Conservation (phyloP, 2,329 filamentous ascomycete genomes). For the Cercospora berteroae region DNA sequence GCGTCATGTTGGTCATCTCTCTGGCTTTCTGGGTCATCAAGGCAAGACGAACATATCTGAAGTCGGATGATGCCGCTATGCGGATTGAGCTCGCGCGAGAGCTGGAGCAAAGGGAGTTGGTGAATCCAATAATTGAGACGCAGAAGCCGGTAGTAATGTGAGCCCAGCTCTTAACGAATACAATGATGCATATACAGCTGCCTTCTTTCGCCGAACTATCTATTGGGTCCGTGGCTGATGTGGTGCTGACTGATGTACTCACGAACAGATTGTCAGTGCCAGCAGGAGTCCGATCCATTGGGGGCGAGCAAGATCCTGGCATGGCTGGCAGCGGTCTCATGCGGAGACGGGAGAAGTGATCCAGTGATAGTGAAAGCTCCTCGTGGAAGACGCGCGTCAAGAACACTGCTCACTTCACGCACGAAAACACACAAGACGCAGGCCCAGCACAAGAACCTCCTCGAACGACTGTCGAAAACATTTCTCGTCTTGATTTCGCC, state of each 20-base stretch:
- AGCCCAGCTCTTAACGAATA: background rate
- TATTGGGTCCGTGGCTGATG: background rate
- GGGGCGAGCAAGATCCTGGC: background rate
- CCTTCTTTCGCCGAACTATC: background rate
- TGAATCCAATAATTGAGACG: background rate
- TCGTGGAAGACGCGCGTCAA: background rate
- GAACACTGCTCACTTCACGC: background rate
- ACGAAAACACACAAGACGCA: background rate
- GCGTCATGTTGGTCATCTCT: constrained; percentile 53
- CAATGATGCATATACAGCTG: background rate
- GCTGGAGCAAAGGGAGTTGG: constrained; percentile 9
- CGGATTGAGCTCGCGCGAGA: constrained; percentile 24
- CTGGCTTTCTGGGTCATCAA: constrained; percentile 53
- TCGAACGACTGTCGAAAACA: background rate
- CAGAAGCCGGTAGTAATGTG: background rate
- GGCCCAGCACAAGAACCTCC: background rate
- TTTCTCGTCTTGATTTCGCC: background rate
- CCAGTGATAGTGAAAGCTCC: background rate
- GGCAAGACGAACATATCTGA: constrained; percentile 43
- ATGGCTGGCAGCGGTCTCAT: background rate
- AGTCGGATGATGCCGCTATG: constrained; percentile 25
- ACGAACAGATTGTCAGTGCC: background rate
- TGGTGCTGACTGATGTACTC: background rate
- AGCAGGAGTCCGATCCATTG: background rate
- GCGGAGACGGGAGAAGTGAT: background rate